Evolutionary conservation across 2,329 filamentous ascomycete species (phyloP).

Genomic region (Exophiala bonariae): DNA sequence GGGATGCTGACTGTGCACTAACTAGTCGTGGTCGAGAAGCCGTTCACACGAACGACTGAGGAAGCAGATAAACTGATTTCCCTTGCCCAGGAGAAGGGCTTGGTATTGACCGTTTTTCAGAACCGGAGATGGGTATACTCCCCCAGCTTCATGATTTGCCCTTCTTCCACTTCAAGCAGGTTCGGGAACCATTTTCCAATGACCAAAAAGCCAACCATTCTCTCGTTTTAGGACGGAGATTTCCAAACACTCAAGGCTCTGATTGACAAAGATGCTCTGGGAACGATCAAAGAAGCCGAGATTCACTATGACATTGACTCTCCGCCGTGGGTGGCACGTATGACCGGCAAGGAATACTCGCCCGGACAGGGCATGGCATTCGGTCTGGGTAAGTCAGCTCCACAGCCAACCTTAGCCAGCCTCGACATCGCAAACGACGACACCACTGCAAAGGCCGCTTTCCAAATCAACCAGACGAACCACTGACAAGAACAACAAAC

Average conservation of each 20-base stretch:
- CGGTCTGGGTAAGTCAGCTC: conserved; percentile 59
- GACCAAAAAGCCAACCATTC: not conserved
- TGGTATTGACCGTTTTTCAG: conserved; percentile 66
- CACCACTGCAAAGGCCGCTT: not conserved
- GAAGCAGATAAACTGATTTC: conserved; percentile 65
- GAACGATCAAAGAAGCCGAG: conserved; percentile 72
- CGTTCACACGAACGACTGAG: conserved; percentile 69
- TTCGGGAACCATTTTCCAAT: not conserved
- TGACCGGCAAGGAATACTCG: conserved; percentile 56
- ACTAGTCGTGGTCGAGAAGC: conserved; percentile 74
- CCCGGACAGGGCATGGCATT: conserved; percentile 69
- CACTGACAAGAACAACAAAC: not conserved
- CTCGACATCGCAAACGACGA: too few relatives aligned
- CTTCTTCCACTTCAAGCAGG: too few relatives aligned
- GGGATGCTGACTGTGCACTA: not conserved
- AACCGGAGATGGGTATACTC: conserved; percentile 56
- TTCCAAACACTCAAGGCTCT: conserved; percentile 69
- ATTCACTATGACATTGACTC: conserved; percentile 74
- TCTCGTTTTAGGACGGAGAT: conserved; percentile 66
- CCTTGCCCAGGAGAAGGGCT: conserved; percentile 52
- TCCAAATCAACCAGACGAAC: not conserved
- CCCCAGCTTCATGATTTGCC: not conserved
- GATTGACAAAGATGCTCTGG: conserved; percentile 59
- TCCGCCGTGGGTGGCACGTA: conserved; percentile 16
- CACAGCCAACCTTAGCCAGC: not conserved